These are phyloP conservation scores for Talaromyces sp. DNA, from an alignment of 2,329 filamentous ascomycete species.

Conservation along the genomic window DNA sequence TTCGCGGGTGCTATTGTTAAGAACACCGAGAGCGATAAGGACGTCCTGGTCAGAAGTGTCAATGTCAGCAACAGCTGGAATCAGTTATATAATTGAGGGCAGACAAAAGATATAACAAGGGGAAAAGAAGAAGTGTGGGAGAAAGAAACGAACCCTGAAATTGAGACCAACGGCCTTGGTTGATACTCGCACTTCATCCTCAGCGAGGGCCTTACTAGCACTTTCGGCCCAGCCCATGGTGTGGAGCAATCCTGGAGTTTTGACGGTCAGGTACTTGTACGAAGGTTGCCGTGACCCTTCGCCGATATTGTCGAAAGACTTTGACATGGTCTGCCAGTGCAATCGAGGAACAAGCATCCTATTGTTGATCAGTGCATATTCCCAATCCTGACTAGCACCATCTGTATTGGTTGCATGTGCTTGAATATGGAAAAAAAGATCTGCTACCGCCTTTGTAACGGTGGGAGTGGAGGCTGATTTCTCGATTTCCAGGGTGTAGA, in stretches of 20 bases:
- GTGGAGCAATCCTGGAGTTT: slow-evolving; percentile 22
- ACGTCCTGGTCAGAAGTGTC: slow-evolving; percentile 18
- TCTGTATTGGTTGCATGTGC: background rate
- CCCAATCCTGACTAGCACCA: background rate
- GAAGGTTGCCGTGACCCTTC: slow-evolving; percentile 13
- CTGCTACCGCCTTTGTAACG: background rate
- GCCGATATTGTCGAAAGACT: background rate
- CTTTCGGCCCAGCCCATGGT: slow-evolving; percentile 23
- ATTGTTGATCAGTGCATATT: background rate
- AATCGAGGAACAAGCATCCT: background rate
- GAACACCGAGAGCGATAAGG: slow-evolving; percentile 19
- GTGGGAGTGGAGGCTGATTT: background rate
- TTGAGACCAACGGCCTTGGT: slow-evolving; percentile 25
- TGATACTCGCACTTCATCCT: slow-evolving; percentile 25
- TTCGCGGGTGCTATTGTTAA: background rate
- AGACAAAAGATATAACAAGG: no score
- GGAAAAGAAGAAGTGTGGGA: no score
- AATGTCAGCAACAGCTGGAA: no score
- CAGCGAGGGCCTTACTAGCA: background rate
- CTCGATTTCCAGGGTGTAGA: background rate
- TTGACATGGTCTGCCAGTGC: background rate
- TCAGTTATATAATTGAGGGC: no score
- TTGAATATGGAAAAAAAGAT: background rate
- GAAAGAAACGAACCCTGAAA: slow-evolving; percentile 17
- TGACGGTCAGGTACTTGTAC: slow-evolving; percentile 19